These are phyloP conservation scores for Phymatotrichopsis omnivora DNA, from an alignment of 2,329 filamentous ascomycete species.

Conservation along the genomic window DNA sequence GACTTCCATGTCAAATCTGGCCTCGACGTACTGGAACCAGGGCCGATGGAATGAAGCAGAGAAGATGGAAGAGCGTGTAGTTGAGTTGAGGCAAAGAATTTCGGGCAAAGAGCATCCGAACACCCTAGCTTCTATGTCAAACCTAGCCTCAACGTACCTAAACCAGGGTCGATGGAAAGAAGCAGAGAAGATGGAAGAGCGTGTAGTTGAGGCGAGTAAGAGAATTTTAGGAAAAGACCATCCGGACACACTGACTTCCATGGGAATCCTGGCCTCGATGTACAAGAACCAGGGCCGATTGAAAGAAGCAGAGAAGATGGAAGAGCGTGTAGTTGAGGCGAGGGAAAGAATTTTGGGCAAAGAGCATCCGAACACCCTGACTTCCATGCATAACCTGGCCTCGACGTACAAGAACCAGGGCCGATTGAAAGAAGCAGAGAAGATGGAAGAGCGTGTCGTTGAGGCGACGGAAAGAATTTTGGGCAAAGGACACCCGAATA, in stretches of 20 bases:
- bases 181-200: neutral
- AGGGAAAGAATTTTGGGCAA: neutral
- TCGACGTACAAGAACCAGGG: no score
- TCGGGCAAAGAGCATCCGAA: neutral
- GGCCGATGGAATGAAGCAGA: slow-evolving; percentile 1
- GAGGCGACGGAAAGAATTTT: no score
- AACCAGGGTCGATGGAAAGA: no score
- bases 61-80: no score
- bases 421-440: neutral
- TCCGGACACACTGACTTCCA: slow-evolving; percentile 4
- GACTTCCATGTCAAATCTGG: slow-evolving; percentile 8
- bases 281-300: neutral
- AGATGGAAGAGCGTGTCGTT: no score
- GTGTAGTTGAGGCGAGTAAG: neutral
- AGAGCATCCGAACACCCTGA: slow-evolving; percentile 20
- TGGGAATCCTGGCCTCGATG: neutral
- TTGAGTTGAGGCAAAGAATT: neutral
- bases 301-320: slow-evolving; percentile 1
- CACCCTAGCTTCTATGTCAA: neutral
- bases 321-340: neutral
- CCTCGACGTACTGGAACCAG: neutral
- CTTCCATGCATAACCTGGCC: slow-evolving; percentile 10
- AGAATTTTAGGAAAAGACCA: slow-evolving; percentile 2
- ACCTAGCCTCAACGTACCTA: no score
- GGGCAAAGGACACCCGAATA: slow-evolving; percentile 11